Evolutionary conservation across 495 filamentous ascomycete species (phyloP).

Genomic region (Thozetella sp.): DNA sequence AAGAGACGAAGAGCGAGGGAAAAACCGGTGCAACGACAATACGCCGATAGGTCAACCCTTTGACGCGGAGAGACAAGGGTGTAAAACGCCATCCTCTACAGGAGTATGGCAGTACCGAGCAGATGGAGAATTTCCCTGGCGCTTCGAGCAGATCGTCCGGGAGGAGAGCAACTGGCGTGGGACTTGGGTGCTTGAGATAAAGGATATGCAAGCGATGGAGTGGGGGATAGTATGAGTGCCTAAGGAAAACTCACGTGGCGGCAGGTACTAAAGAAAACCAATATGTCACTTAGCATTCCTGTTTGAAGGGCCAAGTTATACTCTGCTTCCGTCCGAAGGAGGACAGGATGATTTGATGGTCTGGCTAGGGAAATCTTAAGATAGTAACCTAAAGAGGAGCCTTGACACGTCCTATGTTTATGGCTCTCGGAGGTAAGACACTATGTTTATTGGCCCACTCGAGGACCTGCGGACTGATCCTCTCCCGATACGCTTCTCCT

Average conservation of each 20-base stretch:
- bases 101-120: background rate
- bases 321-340: background rate
- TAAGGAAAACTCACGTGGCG: conserved; percentile 5
- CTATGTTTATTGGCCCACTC: too few relatives aligned
- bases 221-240: conserved; percentile 11
- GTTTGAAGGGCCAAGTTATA: background rate
- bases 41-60: background rate
- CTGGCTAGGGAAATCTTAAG: background rate
- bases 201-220: conserved; percentile 17
- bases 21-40: background rate
- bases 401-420: too few relatives aligned
- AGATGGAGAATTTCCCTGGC: background rate
- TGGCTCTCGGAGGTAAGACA: too few relatives aligned
- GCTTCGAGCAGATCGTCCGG: background rate
- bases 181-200: conserved; percentile 15
- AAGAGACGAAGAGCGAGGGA: background rate
- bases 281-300: conserved; percentile 11
- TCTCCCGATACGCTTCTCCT: too few relatives aligned
- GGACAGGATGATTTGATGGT: background rate
- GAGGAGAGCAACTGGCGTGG: conserved; percentile 17
- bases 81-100: too few relatives aligned
- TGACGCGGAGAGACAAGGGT: too few relatives aligned
- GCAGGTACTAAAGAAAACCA: conserved; percentile 13
- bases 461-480: too few relatives aligned
- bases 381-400: too few relatives aligned